phyloP scores from a whole-genome alignment of 2,329 filamentous ascomycete species.

The Orbilia ellipsospora region DNA sequence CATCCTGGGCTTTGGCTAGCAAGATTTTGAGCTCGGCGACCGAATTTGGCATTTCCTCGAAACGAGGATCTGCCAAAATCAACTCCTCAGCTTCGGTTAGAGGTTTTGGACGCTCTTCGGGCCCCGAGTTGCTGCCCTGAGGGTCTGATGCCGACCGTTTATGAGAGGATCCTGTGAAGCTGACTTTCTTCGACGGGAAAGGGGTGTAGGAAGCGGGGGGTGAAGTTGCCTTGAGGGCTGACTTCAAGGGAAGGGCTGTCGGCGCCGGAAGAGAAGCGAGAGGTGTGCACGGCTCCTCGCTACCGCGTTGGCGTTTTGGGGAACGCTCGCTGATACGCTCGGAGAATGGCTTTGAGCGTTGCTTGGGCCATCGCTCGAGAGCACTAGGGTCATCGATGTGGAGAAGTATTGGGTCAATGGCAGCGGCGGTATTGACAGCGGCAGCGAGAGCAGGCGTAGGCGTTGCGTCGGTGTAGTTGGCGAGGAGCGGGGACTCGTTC shows the following conservation, averaged over 20 bases:
- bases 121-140: not conserved
- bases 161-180: not conserved
- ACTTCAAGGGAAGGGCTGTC: not conserved
- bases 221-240: not conserved
- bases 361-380: constrained; percentile 24
- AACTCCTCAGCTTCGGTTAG: constrained; percentile 30
- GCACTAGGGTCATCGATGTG: constrained; percentile 9
- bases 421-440: not conserved
- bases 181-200: constrained; percentile 8
- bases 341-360: constrained; percentile 44
- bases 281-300: constrained; percentile 19
- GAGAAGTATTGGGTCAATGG: constrained; percentile 31
- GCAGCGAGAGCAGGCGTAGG: not conserved
- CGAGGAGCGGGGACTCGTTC: constrained; percentile 27
- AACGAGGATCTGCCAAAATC: constrained; percentile 22
- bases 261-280: not conserved
- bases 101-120: not conserved
- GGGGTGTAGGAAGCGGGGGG: not conserved
- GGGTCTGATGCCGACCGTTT: constrained; percentile 13
- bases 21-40: constrained; percentile 28
- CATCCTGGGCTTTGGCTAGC: constrained; percentile 11
- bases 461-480: constrained; percentile 7
- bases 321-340: constrained; percentile 30
- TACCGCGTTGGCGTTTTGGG: constrained; percentile 31
- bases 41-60: constrained; percentile 24